These are phyloP conservation scores for Borovskyia barvae DNA, from an alignment of 208 protist genomes.

Conservation along the genomic window DNA sequence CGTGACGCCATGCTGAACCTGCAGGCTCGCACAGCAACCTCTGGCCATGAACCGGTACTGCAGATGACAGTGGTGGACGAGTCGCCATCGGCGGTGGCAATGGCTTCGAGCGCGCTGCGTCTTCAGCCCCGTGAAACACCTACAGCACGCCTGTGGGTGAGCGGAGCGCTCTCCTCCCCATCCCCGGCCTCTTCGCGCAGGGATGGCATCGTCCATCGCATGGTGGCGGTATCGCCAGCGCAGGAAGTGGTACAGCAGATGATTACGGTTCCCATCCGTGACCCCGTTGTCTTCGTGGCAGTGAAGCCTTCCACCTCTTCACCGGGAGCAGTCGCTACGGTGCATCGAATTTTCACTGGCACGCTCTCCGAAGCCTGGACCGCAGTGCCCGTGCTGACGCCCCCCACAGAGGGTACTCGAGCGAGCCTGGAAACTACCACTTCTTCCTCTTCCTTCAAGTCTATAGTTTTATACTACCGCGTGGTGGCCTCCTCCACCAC, in stretches of 20 bases:
- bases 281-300: slow-evolving; percentile 20
- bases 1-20: slow-evolving; percentile 51
- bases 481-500: slow-evolving; percentile 10
- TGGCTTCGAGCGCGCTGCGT: neutral
- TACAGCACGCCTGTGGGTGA: slow-evolving; percentile 15
- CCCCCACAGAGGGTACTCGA: neutral
- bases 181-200: neutral
- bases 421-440: neutral
- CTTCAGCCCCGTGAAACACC: neutral
- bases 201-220: slow-evolving; percentile 3
- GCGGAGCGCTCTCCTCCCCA: no score
- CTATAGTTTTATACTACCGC: slow-evolving; percentile 24
- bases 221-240: slow-evolving; percentile 4
- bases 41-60: slow-evolving; percentile 11
- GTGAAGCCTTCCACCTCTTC: neutral
- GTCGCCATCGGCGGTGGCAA: neutral
- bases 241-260: slow-evolving; percentile 13
- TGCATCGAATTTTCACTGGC: slow-evolving; percentile 12
- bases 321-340: neutral
- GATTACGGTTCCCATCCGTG: slow-evolving; percentile 6
- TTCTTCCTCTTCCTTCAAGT: neutral
- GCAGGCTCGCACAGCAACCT: slow-evolving; percentile 18
- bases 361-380: slow-evolving; percentile 17
- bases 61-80: slow-evolving; percentile 27
- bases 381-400: no score